Evolutionary conservation across 2,329 filamentous ascomycete species (phyloP).

Genomic region (Penicillium sp.): DNA sequence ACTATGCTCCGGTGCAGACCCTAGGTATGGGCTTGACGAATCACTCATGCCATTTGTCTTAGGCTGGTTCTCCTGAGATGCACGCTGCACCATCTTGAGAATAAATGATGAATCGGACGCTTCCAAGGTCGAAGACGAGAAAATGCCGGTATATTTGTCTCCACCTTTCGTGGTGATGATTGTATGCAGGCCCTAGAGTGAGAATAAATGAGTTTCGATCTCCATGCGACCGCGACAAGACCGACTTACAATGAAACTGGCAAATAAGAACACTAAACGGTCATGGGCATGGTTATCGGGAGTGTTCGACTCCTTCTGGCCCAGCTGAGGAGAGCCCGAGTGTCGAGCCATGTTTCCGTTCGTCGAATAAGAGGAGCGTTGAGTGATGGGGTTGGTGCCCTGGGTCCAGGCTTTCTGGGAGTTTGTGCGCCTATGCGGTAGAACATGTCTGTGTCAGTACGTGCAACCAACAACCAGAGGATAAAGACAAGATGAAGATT

Average conservation of each 20-base stretch:
- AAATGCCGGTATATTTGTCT: constrained; percentile 57
- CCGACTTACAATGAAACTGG: constrained; percentile 54
- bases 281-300: constrained; percentile 57
- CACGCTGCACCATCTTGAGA: constrained; percentile 61
- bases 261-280: constrained; percentile 54
- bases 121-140: constrained; percentile 53
- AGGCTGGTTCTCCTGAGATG: constrained; percentile 34
- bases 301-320: constrained; percentile 48
- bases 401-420: constrained; percentile 58
- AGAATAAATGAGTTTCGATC: constrained; percentile 14
- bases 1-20: constrained; percentile 42
- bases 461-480: constrained; percentile 5
- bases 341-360: constrained; percentile 51
- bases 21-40: constrained; percentile 37
- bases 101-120: constrained; percentile 51
- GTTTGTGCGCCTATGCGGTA: constrained; percentile 45
- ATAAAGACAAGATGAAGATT: neutral
- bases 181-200: constrained; percentile 50
- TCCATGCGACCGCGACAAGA: constrained; percentile 5
- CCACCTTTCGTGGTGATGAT: constrained; percentile 56
- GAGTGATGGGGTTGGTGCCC: constrained; percentile 57
- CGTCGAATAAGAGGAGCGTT: constrained; percentile 48
- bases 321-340: constrained; percentile 34
- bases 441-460: constrained; percentile 21
- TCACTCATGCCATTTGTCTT: constrained; percentile 43